Percentiles rank a stretch among this genome's conserved stretches.
Conservation (phyloP, 2,329 filamentous ascomycete genomes). For the Exophiala oligosperma region DNA sequence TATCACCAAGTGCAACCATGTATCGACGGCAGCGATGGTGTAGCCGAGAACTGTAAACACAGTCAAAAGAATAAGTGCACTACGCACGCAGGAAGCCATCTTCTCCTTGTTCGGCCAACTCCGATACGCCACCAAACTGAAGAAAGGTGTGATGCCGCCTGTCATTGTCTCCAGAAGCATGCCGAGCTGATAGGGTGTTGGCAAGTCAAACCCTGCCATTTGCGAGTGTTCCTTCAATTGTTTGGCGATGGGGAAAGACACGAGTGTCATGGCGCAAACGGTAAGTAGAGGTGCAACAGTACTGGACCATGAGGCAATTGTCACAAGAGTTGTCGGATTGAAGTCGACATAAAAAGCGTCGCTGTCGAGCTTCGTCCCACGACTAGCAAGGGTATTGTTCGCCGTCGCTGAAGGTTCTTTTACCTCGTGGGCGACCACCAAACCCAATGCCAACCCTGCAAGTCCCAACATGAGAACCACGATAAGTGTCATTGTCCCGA, state of each 20-base stretch:
- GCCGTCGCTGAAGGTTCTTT: neutral
- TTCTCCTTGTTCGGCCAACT: constrained; percentile 3
- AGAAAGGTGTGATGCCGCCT: neutral
- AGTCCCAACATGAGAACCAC: neutral
- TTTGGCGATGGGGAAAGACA: neutral
- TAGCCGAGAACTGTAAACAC: constrained; percentile 3
- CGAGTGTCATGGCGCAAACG: neutral
- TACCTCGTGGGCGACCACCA: neutral
- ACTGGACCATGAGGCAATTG: neutral
- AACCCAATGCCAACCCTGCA: neutral
- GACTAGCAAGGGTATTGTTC: neutral
- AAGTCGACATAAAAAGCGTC: neutral
- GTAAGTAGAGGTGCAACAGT: neutral
- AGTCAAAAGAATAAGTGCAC: neutral
- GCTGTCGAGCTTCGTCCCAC: neutral
- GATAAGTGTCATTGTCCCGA: neutral
- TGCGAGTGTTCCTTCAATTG: neutral
- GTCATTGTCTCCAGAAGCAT: neutral
- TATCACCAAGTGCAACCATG: constrained; percentile 32
- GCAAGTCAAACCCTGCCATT: neutral
- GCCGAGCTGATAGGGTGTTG: neutral
- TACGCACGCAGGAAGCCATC: constrained; percentile 16
- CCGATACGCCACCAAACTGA: neutral
- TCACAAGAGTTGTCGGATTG: neutral
- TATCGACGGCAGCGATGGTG: constrained; percentile 23